A percentile compares a stretch with the other conserved stretches of the same genome.
Conservation (phyloP, 352 stramenopile genomes). For the Saprolegnia parasitica region DNA sequence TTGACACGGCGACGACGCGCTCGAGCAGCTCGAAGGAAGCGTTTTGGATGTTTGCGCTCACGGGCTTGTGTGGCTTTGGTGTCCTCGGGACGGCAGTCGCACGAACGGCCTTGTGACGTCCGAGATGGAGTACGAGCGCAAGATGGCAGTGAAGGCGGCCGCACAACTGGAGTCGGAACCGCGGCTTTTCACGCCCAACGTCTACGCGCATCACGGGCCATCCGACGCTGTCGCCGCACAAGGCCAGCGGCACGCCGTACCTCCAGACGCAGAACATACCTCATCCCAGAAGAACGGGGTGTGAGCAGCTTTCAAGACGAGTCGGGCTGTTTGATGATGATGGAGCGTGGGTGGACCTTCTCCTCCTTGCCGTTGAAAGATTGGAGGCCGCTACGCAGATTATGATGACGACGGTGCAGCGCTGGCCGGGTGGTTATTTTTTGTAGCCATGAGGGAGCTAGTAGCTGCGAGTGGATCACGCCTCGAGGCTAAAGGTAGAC, state of each 20-base stretch:
- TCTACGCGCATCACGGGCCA: slow-evolving; percentile 9
- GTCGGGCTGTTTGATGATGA: too few relatives aligned
- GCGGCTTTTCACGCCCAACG: background rate
- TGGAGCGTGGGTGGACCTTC: too few relatives aligned
- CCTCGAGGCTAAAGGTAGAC: too few relatives aligned
- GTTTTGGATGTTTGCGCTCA: slow-evolving; percentile 51
- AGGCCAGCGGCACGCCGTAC: background rate
- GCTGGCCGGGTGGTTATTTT: too few relatives aligned
- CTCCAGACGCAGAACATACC: background rate
- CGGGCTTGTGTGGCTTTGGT: slow-evolving; percentile 21
- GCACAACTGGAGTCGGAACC: background rate
- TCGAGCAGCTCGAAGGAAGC: slow-evolving; percentile 37
- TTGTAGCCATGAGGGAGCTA: too few relatives aligned
- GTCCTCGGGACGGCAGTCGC: slow-evolving; percentile 29
- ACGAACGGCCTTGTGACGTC: slow-evolving; percentile 63
- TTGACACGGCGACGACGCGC: slow-evolving; percentile 19
- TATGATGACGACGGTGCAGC: too few relatives aligned
- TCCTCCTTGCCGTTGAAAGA: too few relatives aligned
- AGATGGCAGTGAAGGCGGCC: background rate
- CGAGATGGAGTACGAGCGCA: slow-evolving; percentile 49
- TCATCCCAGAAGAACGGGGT: background rate
- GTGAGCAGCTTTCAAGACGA: background rate
- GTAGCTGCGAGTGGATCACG: too few relatives aligned
- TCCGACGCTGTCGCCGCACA: slow-evolving; percentile 17
- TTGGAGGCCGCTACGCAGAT: too few relatives aligned